These are phyloP conservation scores for Cadophora malorum DNA, from an alignment of 2,329 filamentous ascomycete species.

Conservation along the genomic window DNA sequence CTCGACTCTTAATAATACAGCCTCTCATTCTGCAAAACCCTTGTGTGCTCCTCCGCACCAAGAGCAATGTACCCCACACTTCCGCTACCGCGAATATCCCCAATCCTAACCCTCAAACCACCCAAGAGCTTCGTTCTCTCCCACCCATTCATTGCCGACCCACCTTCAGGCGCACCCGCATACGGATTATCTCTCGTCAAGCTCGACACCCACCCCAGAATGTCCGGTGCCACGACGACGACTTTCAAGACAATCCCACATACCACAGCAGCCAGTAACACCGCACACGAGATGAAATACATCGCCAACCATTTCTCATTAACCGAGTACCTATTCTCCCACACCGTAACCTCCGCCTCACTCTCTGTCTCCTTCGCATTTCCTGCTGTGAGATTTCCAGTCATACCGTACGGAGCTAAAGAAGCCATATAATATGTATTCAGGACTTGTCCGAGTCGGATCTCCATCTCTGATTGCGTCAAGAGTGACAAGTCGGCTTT, in stretches of 20 bases:
- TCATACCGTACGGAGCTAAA: too few relatives aligned
- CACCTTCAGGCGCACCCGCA: constrained; percentile 2
- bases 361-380: too few relatives aligned
- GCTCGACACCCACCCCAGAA: constrained; percentile 3
- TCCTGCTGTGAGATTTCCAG: too few relatives aligned
- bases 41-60: not conserved
- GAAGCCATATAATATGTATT: too few relatives aligned
- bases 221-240: constrained; percentile 4
- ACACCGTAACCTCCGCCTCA: not conserved
- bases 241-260: constrained; percentile 2
- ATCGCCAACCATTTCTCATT: constrained; percentile 1
- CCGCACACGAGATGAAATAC: not conserved
- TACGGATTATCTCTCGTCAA: constrained; percentile 12
- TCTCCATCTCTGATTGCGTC: too few relatives aligned
- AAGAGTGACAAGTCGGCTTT: too few relatives aligned
- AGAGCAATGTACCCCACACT: not conserved
- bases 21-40: not conserved
- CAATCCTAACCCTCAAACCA: not conserved
- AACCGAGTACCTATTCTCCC: constrained; percentile 7
- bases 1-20: not conserved
- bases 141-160: not conserved
- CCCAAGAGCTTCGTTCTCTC: not conserved
- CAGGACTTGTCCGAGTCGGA: too few relatives aligned
- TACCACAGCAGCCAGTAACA: not conserved
- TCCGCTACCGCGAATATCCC: not conserved